These are phyloP conservation scores for Phanerochaete carnosa DNA, from an alignment of 768 basidiomycete species.

Conservation along the genomic window DNA sequence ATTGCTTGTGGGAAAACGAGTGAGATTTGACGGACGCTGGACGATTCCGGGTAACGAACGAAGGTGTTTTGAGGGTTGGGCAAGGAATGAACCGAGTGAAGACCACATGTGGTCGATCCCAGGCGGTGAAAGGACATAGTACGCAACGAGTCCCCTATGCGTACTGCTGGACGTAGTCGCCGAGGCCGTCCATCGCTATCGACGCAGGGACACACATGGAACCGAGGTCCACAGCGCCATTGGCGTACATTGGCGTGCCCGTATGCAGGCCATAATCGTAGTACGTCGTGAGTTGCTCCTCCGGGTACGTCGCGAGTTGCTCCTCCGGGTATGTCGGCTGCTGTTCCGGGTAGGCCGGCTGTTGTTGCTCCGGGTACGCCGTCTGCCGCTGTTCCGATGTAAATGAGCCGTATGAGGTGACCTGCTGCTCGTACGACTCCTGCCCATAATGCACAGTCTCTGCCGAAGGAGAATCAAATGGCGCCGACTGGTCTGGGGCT, in stretches of 20 bases:
- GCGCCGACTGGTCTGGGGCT: background rate
- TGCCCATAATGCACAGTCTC: background rate
- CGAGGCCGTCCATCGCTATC: conserved; percentile 6
- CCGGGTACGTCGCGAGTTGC: background rate
- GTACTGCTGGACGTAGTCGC: conserved; percentile 1
- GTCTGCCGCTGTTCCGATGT: background rate
- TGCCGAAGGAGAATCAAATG: background rate
- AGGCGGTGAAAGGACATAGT: background rate
- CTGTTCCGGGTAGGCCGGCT: background rate
- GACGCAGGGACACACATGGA: conserved; percentile 12
- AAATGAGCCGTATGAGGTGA: background rate
- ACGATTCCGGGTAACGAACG: background rate
- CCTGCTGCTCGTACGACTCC: background rate
- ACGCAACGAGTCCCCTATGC: background rate
- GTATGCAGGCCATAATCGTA: background rate
- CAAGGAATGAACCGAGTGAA: background rate
- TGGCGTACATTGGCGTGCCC: conserved; percentile 6
- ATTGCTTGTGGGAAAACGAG: background rate
- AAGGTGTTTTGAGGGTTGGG: background rate
- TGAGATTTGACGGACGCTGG: background rate
- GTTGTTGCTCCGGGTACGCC: background rate
- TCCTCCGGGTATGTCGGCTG: background rate
- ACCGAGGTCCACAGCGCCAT: conserved; percentile 14
- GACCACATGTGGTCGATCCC: background rate
- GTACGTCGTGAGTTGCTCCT: background rate